Percentiles rank a stretch among this genome's conserved stretches.
These are phyloP conservation scores for Penicillium sclerotiorum DNA, from an alignment of 2,329 filamentous ascomycete genomes.

Conservation along the genomic window DNA sequence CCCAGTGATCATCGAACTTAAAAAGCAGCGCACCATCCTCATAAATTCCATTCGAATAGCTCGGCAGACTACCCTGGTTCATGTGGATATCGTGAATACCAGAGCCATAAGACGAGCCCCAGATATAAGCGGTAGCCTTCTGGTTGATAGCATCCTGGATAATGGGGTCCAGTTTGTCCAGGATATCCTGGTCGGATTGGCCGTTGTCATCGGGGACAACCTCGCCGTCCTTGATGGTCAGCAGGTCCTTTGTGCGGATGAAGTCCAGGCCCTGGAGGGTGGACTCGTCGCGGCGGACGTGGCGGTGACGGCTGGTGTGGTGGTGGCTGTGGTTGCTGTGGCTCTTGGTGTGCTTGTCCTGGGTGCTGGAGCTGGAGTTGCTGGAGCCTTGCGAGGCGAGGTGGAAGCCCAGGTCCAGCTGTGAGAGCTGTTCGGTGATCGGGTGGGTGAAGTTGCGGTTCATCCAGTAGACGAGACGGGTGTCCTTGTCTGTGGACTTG, in stretches of 20 bases:
- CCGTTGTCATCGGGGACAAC: slow-evolving; percentile 19
- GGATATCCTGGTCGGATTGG: slow-evolving; percentile 38
- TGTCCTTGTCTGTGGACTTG: slow-evolving; percentile 32
- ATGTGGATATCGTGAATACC: slow-evolving; percentile 47
- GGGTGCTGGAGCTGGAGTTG: background rate
- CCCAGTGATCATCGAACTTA: slow-evolving; percentile 41
- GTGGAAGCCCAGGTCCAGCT: slow-evolving; percentile 29
- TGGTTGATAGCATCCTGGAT: slow-evolving; percentile 36
- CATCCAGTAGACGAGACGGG: slow-evolving; percentile 38
- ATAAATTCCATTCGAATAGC: slow-evolving; percentile 39
- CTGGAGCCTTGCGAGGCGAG: slow-evolving; percentile 13
- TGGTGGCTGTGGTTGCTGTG: slow-evolving; percentile 23
- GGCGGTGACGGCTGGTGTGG: slow-evolving; percentile 14
- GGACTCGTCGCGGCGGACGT: slow-evolving; percentile 10
- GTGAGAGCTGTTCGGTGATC: slow-evolving; percentile 26
- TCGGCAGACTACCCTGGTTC: slow-evolving; percentile 41
- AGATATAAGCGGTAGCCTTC: slow-evolving; percentile 43
- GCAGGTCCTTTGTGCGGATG: slow-evolving; percentile 14
- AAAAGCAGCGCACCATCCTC: slow-evolving; percentile 43
- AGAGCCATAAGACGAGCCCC: slow-evolving; percentile 37
- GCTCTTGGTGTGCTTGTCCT: slow-evolving; percentile 5
- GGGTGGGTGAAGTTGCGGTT: slow-evolving; percentile 29
- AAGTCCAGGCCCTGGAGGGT: slow-evolving; percentile 25
- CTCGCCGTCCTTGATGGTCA: slow-evolving; percentile 32
- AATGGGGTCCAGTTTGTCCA: slow-evolving; percentile 39